These are phyloP conservation scores for Clarireedia paspali DNA, from an alignment of 2,329 filamentous ascomycete species.

Conservation along the genomic window DNA sequence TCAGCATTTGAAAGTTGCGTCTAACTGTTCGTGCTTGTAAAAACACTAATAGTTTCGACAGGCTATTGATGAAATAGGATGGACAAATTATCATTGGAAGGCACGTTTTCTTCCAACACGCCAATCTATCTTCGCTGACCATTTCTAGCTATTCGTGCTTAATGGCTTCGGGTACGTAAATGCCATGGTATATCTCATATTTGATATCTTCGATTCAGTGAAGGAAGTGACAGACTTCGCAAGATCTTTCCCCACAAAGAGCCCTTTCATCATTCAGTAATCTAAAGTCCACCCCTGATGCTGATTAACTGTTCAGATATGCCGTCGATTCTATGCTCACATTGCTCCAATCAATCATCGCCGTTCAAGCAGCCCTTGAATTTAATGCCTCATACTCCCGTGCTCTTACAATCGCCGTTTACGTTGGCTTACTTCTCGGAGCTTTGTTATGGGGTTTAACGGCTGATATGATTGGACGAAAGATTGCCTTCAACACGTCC, in stretches of 20 bases:
- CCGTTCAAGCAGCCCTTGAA: conserved; percentile 48
- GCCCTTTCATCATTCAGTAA: not conserved
- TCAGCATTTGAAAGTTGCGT: not conserved
- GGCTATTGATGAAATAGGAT: conserved; percentile 46
- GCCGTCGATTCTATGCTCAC: conserved; percentile 49
- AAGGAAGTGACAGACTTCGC: too few relatives aligned
- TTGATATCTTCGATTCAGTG: too few relatives aligned
- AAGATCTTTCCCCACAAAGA: too few relatives aligned
- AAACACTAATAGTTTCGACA: conserved; percentile 14
- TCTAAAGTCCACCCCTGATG: not conserved
- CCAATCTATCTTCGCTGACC: not conserved
- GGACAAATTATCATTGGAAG: conserved; percentile 47
- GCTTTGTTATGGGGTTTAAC: conserved; percentile 62
- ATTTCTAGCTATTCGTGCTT: conserved; percentile 41
- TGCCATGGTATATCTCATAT: not conserved
- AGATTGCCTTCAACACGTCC: conserved; percentile 61
- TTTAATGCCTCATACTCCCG: conserved; percentile 47
- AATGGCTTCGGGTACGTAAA: conserved; percentile 49
- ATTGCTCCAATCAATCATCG: conserved; percentile 56
- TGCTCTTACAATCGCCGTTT: conserved; percentile 55
- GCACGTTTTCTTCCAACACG: not conserved
- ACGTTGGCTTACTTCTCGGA: conserved; percentile 46
- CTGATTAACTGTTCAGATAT: conserved; percentile 34
- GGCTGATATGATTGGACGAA: conserved; percentile 60
- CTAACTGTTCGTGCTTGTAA: not conserved